Conservation (phyloP, 2,329 filamentous ascomycete genomes). For the Lomentospora prolificans region DNA sequence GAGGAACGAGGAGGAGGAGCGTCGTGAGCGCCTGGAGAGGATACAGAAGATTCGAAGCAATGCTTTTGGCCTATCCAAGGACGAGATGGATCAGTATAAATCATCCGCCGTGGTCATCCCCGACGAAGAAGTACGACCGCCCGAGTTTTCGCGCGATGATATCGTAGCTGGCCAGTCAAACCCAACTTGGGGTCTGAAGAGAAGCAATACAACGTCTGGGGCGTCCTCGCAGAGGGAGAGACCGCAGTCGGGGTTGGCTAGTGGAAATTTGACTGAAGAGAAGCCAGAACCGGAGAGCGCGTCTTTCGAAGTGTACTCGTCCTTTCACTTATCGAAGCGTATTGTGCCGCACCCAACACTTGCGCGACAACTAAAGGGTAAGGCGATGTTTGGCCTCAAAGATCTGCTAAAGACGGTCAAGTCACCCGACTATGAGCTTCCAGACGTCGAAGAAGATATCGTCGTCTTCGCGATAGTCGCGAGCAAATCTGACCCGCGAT, state of each 20-base stretch:
- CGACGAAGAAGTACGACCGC: slow-evolving; percentile 34
- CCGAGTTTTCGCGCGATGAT: slow-evolving; percentile 54
- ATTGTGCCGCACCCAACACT: slow-evolving; percentile 74
- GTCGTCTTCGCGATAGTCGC: slow-evolving; percentile 84
- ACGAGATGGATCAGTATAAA: slow-evolving; percentile 53
- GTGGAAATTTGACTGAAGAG: slow-evolving; percentile 13
- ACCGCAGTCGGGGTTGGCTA: slow-evolving; percentile 10
- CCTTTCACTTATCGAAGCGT: slow-evolving; percentile 71
- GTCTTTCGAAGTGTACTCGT: slow-evolving; percentile 79
- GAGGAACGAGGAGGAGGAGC: slow-evolving; percentile 42
- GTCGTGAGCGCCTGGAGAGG: slow-evolving; percentile 39
- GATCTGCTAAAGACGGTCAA: slow-evolving; percentile 75
- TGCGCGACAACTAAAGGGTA: slow-evolving; percentile 66
- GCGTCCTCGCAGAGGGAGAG: neutral
- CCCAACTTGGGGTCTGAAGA: slow-evolving; percentile 31
- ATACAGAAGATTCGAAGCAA: slow-evolving; percentile 43
- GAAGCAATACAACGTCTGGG: slow-evolving; percentile 2
- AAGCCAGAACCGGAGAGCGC: slow-evolving; percentile 33
- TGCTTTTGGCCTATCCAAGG: slow-evolving; percentile 46
- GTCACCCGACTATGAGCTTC: slow-evolving; percentile 70
- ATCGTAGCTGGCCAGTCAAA: slow-evolving; percentile 34
- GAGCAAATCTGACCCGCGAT: slow-evolving; percentile 72
- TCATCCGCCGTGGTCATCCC: slow-evolving; percentile 45
- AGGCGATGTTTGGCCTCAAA: slow-evolving; percentile 68
- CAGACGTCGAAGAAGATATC: slow-evolving; percentile 76